phyloP scores from a whole-genome alignment of 2,329 filamentous ascomycete genomes.

The Epichloe sylvatica region DNA sequence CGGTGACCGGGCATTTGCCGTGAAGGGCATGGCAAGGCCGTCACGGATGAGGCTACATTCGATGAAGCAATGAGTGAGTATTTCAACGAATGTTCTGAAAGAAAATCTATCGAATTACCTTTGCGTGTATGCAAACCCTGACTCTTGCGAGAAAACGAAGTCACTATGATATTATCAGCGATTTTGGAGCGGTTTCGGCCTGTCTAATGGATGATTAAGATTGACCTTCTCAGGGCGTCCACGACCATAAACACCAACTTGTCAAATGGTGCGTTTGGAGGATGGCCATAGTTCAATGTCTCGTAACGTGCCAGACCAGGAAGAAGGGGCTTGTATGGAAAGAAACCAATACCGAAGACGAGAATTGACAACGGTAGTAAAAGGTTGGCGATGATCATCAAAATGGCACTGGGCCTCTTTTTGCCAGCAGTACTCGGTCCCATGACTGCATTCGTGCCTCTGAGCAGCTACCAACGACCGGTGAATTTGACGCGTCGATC shows the following conservation, averaged over 20 bases:
- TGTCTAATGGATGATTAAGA: background rate
- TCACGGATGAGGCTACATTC: slow-evolving; percentile 61
- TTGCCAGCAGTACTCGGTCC: slow-evolving; percentile 12
- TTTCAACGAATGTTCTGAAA: background rate
- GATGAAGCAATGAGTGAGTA: slow-evolving; percentile 5
- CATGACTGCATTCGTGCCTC: slow-evolving; percentile 11
- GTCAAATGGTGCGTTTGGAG: slow-evolving; percentile 62
- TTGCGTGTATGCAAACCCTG: slow-evolving; percentile 80
- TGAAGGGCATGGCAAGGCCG: slow-evolving; percentile 81
- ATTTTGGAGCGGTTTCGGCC: background rate
- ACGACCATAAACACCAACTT: slow-evolving; percentile 95
- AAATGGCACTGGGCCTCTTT: slow-evolving; percentile 19
- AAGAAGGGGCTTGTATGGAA: slow-evolving; percentile 91
- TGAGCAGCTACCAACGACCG: background rate
- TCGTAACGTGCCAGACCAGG: slow-evolving; percentile 66
- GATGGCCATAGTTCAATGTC: slow-evolving; percentile 36
- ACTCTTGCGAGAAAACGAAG: slow-evolving; percentile 73
- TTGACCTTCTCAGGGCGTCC: slow-evolving; percentile 76
- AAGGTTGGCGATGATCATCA: slow-evolving; percentile 56
- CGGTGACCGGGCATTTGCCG: slow-evolving; percentile 86
- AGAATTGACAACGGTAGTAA: slow-evolving; percentile 62
- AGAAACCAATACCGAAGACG: slow-evolving; percentile 81
- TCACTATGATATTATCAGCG: slow-evolving; percentile 43
- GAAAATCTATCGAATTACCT: slow-evolving; percentile 37
- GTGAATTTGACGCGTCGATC: background rate